Percentiles rank a stretch among this genome's conserved stretches.
phyloP scores from a whole-genome alignment of 257 asterid genomes.

The Jaltomata sinuosa region DNA sequence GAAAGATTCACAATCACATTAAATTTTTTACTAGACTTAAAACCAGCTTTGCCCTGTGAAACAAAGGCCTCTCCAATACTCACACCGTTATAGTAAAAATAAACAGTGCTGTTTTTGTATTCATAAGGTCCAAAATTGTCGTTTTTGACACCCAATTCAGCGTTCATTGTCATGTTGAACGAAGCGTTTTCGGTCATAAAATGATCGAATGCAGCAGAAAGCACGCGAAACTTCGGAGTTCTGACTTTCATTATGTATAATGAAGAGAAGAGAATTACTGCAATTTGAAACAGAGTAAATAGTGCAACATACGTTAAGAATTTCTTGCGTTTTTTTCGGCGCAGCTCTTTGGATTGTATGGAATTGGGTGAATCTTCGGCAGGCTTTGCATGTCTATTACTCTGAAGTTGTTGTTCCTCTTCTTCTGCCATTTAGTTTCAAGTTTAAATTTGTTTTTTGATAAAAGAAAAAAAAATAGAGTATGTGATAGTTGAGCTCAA shows the following conservation, averaged over 20 bases:
- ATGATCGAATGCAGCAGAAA: background rate
- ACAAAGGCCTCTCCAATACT: slow-evolving; percentile 22
- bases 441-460: background rate
- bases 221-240: slow-evolving; percentile 29
- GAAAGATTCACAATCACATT: slow-evolving; percentile 6
- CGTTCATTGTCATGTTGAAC: slow-evolving; percentile 16
- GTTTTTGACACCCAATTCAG: slow-evolving; percentile 29
- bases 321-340: slow-evolving; percentile 22
- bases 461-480: too few relatives aligned
- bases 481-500: too few relatives aligned
- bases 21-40: slow-evolving; percentile 18
- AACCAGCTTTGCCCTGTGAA: slow-evolving; percentile 2
- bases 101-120: slow-evolving; percentile 13
- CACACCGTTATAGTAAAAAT: slow-evolving; percentile 15
- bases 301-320: slow-evolving; percentile 15
- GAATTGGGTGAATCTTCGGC: background rate
- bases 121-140: slow-evolving; percentile 32
- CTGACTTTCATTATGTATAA: slow-evolving; percentile 27
- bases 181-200: background rate
- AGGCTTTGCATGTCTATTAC: background rate
- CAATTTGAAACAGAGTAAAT: slow-evolving; percentile 24
- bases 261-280: slow-evolving; percentile 13
- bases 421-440: background rate
- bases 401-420: background rate
- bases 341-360: slow-evolving; percentile 4